Evolutionary conservation across 2,329 filamentous ascomycete genomes (phyloP).

Genomic region (Exophiala sp.): DNA sequence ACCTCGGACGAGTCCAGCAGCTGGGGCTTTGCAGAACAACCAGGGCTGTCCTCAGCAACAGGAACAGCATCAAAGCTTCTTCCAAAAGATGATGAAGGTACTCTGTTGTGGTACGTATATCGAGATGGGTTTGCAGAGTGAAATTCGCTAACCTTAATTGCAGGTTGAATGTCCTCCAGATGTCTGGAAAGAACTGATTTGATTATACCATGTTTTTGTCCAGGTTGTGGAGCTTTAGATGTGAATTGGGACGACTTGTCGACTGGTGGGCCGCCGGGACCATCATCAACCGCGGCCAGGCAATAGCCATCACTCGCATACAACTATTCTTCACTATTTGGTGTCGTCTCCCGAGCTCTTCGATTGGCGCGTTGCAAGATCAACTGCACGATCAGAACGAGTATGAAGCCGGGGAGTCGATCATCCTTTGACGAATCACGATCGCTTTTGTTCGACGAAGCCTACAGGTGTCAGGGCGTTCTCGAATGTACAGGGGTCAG

Average conservation of each 20-base stretch:
- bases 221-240: too few relatives aligned
- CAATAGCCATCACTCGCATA: too few relatives aligned
- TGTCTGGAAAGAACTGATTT: background rate
- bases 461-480: conserved; percentile 11
- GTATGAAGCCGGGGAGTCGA: conserved; percentile 1
- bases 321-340: background rate
- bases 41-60: conserved; percentile 49
- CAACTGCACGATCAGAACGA: background rate
- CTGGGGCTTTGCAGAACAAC: conserved; percentile 58
- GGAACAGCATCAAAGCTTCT: conserved; percentile 73
- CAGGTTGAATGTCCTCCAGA: conserved; percentile 9
- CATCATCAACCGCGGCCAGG: too few relatives aligned
- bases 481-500: conserved; percentile 17
- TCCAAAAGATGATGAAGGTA: conserved; percentile 89
- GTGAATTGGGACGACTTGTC: too few relatives aligned
- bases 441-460: conserved; percentile 15
- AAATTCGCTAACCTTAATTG: too few relatives aligned
- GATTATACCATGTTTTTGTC: too few relatives aligned
- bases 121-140: background rate
- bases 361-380: background rate
- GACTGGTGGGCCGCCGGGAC: too few relatives aligned
- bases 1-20: conserved; percentile 54
- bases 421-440: conserved; percentile 19
- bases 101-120: conserved; percentile 74
- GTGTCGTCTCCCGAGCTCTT: background rate